Percentiles rank a stretch among this genome's conserved stretches.
Conservation (phyloP, 257 asterid genomes). For the Solanum bukasovii region DNA sequence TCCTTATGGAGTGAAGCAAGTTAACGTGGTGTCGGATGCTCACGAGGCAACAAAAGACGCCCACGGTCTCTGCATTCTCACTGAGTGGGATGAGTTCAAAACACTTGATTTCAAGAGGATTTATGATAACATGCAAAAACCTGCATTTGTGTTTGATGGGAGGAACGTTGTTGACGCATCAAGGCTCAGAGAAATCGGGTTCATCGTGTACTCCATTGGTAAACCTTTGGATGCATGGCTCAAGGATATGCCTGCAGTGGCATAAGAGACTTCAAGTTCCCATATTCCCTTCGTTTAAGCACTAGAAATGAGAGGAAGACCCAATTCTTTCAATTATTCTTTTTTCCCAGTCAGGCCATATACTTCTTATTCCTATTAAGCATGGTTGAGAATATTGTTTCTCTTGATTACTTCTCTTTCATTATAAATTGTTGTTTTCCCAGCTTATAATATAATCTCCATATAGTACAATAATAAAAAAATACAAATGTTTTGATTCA, state of each 20-base stretch:
- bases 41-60: conserved; percentile 30
- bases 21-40: conserved; percentile 17
- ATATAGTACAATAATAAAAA: not conserved
- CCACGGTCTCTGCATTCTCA: conserved; percentile 24
- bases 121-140: conserved; percentile 26
- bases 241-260: conserved; percentile 28
- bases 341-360: not conserved
- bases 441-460: not conserved
- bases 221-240: conserved; percentile 34
- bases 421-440: not conserved
- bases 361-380: not conserved
- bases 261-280: not conserved
- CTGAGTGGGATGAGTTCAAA: conserved; percentile 33
- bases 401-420: not conserved
- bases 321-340: not conserved
- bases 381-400: not conserved
- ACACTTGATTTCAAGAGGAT: conserved; percentile 19
- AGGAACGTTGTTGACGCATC: conserved; percentile 14
- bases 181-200: conserved; percentile 27
- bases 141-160: conserved; percentile 27
- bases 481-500: not conserved
- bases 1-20: conserved; percentile 10
- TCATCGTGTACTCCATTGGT: conserved; percentile 29
- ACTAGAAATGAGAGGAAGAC: not conserved
- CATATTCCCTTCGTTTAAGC: not conserved